phyloP scores from a whole-genome alignment of 805 yeast genomes.

The Saturnispora gosingensis region DNA sequence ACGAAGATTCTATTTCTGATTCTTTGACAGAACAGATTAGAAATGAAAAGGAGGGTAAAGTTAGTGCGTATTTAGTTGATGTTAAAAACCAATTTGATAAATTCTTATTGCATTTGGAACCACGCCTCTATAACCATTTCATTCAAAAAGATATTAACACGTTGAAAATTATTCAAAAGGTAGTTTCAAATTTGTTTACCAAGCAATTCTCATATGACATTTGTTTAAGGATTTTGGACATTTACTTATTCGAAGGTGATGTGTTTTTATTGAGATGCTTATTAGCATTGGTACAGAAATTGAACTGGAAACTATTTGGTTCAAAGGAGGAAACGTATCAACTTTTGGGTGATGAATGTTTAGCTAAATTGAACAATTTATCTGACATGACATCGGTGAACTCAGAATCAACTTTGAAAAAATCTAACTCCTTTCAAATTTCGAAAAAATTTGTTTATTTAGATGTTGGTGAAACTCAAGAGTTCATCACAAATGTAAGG shows the following conservation, averaged over 20 bases:
- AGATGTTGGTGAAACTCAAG: conserved; percentile 42
- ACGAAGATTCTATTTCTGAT: conserved; percentile 2
- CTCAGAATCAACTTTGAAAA: background rate
- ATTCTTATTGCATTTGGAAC: conserved; percentile 35
- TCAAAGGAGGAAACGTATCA: conserved; percentile 36
- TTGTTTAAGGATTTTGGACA: conserved; percentile 43
- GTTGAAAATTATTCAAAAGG: conserved; percentile 33
- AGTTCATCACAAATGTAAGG: conserved; percentile 37
- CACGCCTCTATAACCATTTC: conserved; percentile 43
- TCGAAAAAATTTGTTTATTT: conserved; percentile 26
- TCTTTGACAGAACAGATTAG: conserved; percentile 12
- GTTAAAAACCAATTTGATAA: conserved; percentile 39
- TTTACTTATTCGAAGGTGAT: conserved; percentile 55
- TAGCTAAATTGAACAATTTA: conserved; percentile 18
- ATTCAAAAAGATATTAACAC: conserved; percentile 33
- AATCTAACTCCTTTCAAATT: background rate
- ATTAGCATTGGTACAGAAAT: conserved; percentile 41
- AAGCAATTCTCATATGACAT: conserved; percentile 38
- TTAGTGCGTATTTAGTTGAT: conserved; percentile 24
- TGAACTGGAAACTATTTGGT: conserved; percentile 46
- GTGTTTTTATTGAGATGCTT: conserved; percentile 42
- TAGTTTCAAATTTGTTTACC: conserved; percentile 39
- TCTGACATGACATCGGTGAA: conserved; percentile 1
- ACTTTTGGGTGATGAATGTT: conserved; percentile 30
- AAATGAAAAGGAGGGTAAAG: background rate